Evolutionary conservation across 164 flowering plant genomes (phyloP), one percentile per base, ranked within the genome.

Genomic region (Berberis thunbergii): DNA sequence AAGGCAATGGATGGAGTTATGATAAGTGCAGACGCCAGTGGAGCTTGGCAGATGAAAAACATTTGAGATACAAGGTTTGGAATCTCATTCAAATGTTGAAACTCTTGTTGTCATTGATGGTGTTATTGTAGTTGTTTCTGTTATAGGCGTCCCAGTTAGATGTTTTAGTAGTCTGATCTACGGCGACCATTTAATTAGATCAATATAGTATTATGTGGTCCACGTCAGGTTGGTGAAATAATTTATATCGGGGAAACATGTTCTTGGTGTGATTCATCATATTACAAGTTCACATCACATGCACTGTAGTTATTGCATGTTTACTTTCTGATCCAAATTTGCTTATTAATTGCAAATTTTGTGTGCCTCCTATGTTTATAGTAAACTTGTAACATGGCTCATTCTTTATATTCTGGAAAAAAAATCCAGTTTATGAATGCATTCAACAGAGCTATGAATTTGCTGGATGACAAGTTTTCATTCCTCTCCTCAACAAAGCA

Each of bases 1-100:
- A 89, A 78, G 99, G 97, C 57, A 94, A 94, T 80, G 84, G 64
- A 40, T 94, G 96, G 96, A 91, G 93, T 69, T 84, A 82, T 74
- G 96, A 89, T 3, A 94, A 83, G 73, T 91, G 99, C 75, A 81
- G 90, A 72, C 88, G 96, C 43, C 96, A 86, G 59, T 91, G 97
- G 96, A 73, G 84, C 70, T 84, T 94, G 57, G 86, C 83, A 54
- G 99, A 91, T 74, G 73, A 86, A 45, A 91, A 86, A 57, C 89
- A 91, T 73, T 70, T 94, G 67, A 79, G 99, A 83, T 94, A 87
- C 73, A 87, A 91, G 96, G 99, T 91, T 57, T 57, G 67, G 40
- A 46, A 26, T 56, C 58, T 50, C 45, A 45, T 2, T 59, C 38
- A 26, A 7, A 26, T 42, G 8, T 49, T 50, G 43, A 42, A 52